phyloP scores from a whole-genome alignment of 352 stramenopile genomes.

The Elongisporangium undulatum region DNA sequence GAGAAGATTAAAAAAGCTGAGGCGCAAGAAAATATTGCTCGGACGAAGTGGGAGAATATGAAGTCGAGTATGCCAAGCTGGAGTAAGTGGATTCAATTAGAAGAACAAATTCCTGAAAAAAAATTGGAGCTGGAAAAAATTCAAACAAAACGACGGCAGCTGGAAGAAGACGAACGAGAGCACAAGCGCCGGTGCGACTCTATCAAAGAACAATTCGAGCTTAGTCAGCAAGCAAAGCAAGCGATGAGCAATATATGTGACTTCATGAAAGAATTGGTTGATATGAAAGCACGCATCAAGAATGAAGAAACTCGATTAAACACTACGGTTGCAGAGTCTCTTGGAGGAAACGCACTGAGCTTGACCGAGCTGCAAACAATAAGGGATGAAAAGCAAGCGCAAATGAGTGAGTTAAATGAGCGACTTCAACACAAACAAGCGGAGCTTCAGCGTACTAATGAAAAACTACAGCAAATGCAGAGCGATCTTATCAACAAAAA shows the following conservation, averaged over 20 bases:
- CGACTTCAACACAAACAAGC: conserved; percentile 54
- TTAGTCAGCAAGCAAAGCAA: conserved; percentile 14
- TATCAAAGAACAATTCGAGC: background rate
- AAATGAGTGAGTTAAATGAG: conserved; percentile 42
- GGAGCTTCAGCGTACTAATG: conserved; percentile 39
- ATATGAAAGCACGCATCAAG: conserved; percentile 17
- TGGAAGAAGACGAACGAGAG: conserved; percentile 19
- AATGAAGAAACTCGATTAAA: conserved; percentile 35
- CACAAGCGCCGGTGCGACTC: background rate
- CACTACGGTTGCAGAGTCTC: conserved; percentile 14
- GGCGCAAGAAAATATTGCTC: conserved; percentile 29
- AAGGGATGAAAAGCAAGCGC: conserved; percentile 43
- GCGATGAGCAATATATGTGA: conserved; percentile 29
- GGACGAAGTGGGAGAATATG: conserved; percentile 54
- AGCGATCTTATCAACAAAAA: conserved; percentile 58
- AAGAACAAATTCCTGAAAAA: conserved; percentile 39
- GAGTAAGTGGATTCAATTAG: conserved; percentile 54
- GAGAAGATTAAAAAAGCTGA: conserved; percentile 78
- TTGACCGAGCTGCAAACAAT: conserved; percentile 35
- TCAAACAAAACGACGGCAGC: conserved; percentile 26
- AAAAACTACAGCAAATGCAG: conserved; percentile 49
- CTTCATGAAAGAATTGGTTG: conserved; percentile 26
- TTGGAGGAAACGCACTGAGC: conserved; percentile 28
- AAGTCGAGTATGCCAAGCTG: conserved; percentile 62
- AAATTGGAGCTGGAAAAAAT: conserved; percentile 42